Evolutionary conservation across 2,329 filamentous ascomycete genomes (phyloP).

Genomic region (Myriosclerotinia scirpicola): DNA sequence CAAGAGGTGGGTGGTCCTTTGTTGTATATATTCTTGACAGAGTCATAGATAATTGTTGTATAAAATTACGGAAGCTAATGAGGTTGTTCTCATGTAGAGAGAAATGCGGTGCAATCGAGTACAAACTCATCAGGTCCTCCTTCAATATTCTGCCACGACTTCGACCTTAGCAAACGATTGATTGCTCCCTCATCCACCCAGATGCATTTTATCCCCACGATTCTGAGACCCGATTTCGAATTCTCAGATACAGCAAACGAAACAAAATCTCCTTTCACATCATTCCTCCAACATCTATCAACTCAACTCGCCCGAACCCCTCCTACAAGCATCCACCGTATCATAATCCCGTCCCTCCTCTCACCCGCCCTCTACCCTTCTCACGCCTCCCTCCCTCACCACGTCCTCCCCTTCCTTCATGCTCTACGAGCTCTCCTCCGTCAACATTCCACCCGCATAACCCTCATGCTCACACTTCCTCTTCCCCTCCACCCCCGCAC

Average conservation of each 20-base stretch:
- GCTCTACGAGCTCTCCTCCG: conserved; percentile 73
- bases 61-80: conserved; percentile 25
- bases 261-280: conserved; percentile 57
- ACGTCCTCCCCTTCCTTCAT: conserved; percentile 80
- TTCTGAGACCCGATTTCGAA: conserved; percentile 35
- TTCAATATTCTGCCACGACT: conserved; percentile 66
- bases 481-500: conserved; percentile 75
- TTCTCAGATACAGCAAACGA: conserved; percentile 38
- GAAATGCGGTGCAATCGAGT: conserved; percentile 27
- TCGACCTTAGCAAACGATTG: conserved; percentile 69
- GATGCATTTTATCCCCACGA: conserved; percentile 53
- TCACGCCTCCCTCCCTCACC: conserved; percentile 64
- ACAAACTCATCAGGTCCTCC: conserved; percentile 24
- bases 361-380: conserved; percentile 83
- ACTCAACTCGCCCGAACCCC: conserved; percentile 55
- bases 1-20: conserved; percentile 44
- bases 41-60: conserved; percentile 19
- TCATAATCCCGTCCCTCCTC: conserved; percentile 81
- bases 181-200: conserved; percentile 53
- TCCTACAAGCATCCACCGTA: conserved; percentile 68
- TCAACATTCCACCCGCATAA: conserved; percentile 62
- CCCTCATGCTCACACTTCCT: conserved; percentile 74
- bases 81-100: conserved; percentile 30
- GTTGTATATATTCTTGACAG: conserved; percentile 55
- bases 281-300: conserved; percentile 61